Base-by-base conservation (phyloP, 2,329 filamentous ascomycete species). In the Neocucurbitaria cava region DNA sequence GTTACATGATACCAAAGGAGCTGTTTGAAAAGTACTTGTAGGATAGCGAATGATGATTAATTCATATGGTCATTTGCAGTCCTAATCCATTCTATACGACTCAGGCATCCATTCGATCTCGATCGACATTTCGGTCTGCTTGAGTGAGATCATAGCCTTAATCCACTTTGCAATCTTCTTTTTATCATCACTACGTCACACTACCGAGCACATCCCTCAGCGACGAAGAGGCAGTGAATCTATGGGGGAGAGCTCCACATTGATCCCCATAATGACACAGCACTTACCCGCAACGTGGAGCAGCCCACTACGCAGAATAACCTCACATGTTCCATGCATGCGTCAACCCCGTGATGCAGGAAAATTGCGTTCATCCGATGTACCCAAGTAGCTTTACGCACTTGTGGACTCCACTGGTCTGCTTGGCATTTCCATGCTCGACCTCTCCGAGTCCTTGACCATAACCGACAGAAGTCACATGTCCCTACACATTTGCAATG, bases 1-100 rank as follows among this genome's bases (percentile, higher is more conserved):
- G 18, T 35, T 50, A 30, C 33, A 56, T 35, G 49, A 50, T 59
- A 53, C 46, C 48, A 55, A 28, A 48, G 43, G 51, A 53, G 26
- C 46, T 51, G 41, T 39, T 46, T 38, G 23, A 43, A n/a, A 8
- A n/a, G 3, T 13, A n/a, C 23, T 3, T 21, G 17, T 30, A 30
- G 41, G 41, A 42, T 28, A 42, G 11, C 17, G 18, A 40, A 24
- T 40, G 10, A n/a, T 6, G 17, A 10, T 3, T 23, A 40, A 24
- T 40, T 23, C n/a, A 24, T 15, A 40, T 15, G 13, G 38, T 39
- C 21, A 21, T 21, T 3, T 3, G 17, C 35, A 38, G 35, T 8
- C 35, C 18, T n/a, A 7, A n/a, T n/a, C n/a, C n/a, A n/a, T n/a
- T n/a, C n/a, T n/a, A n/a, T n/a, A n/a, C n/a, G n/a, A n/a, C n/a